phyloP scores from a whole-genome alignment of 2,329 filamentous ascomycete genomes.

The Simplicillium aogashimaense region DNA sequence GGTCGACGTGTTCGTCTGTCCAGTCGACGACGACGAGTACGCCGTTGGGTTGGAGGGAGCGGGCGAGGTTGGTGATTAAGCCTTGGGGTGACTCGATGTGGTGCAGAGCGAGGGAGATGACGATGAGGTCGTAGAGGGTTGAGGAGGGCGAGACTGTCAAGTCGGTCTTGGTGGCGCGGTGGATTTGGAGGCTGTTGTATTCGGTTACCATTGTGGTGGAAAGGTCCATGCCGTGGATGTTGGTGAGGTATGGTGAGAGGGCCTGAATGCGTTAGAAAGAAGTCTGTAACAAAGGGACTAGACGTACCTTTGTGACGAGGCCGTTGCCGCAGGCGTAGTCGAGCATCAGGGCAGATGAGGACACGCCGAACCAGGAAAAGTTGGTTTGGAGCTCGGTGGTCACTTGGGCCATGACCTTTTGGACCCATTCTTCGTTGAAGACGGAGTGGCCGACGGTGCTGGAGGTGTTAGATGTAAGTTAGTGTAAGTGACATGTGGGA shows the following conservation, averaged over 20 bases:
- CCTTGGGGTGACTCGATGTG: constrained; percentile 18
- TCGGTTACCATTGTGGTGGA: constrained; percentile 19
- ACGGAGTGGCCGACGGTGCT: constrained; percentile 11
- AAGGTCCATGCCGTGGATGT: constrained; percentile 23
- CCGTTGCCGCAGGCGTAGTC: constrained; percentile 22
- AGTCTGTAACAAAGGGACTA: not conserved
- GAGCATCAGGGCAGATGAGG: constrained; percentile 10
- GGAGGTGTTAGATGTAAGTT: not conserved
- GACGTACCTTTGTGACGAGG: constrained; percentile 16
- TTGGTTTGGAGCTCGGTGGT: constrained; percentile 13
- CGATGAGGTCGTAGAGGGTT: constrained; percentile 19
- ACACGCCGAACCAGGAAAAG: constrained; percentile 16
- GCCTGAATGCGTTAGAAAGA: constrained; percentile 15
- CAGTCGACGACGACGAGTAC: constrained; percentile 23
- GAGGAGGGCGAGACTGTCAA: constrained; percentile 12
- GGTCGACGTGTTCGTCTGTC: constrained; percentile 7
- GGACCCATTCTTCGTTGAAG: constrained; percentile 14
- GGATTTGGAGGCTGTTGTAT: constrained; percentile 23
- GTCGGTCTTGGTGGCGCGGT: constrained; percentile 13
- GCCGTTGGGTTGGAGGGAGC: constrained; percentile 18
- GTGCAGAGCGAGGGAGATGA: constrained; percentile 25
- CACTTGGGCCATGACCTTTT: constrained; percentile 14
- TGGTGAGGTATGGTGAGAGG: constrained; percentile 17
- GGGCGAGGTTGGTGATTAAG: constrained; percentile 17
- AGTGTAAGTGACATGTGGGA: not conserved